Base-by-base conservation (phyloP, 352 stramenopile genomes). In the Aphanomyces astaci region DNA sequence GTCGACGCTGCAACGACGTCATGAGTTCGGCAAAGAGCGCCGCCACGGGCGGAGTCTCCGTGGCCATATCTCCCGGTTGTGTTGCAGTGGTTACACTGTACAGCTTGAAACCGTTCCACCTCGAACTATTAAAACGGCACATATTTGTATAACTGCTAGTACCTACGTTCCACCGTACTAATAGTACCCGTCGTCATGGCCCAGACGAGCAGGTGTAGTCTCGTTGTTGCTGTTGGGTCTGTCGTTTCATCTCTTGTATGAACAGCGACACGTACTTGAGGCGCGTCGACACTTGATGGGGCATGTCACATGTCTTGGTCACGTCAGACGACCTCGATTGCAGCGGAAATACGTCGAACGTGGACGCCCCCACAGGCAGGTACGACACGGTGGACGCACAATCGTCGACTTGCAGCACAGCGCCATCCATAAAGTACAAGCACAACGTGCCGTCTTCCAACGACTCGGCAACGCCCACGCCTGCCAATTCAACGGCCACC, bases 191-290 rank as follows among this genome's bases (percentile, higher is more conserved):
- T n/a, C n/a, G n/a, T n/a, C n/a, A n/a, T n/a, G n/a, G n/a, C n/a
- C n/a, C n/a, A n/a, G n/a, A n/a, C n/a, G n/a, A n/a, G n/a, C n/a
- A n/a, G n/a, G n/a, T n/a, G n/a, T n/a, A n/a, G 36, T 15, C 36
- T 43, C 15, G 36, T 7, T 43, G 36, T 7, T 15, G 36, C 15
- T 43, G 36, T 15, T 7, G 15, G 7, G 36, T 15, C 36, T 43
- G 36, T 43, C 7, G 36, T 27, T 68, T 68, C 62, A 68, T 68
- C 22, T 51, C 62, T 17, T 68, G 43, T 2, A 68, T 52, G 33
- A 68, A 68, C 15, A 68, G 51, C 22, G 62, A 59, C 17, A 68
- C 62, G 36, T 68, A 68, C 32, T 68, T 68, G n/a, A 68, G 62
- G 25, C 49, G 49, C 11, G 43, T 28, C 32, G 62, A 57, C 19